A percentile compares a stretch with the other conserved stretches of the same genome.
Evolutionary conservation across 352 stramenopile species (phyloP).

Genomic region (Thraustochytrium striatum): DNA sequence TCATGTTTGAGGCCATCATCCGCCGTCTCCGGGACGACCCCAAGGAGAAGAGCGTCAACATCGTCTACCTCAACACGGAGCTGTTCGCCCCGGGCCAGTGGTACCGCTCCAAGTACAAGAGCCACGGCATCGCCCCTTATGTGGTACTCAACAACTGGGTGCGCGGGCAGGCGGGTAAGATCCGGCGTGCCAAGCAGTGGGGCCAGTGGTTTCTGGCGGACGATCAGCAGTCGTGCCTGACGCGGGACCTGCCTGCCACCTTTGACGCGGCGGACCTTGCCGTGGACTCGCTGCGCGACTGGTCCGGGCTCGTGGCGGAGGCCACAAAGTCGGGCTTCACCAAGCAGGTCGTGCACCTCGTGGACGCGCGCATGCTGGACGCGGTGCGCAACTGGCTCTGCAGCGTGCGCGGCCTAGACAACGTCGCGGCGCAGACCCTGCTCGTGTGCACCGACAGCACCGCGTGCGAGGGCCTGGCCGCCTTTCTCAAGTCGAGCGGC

Average conservation of each 20-base stretch:
- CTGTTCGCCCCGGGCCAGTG: neutral
- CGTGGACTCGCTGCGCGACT: neutral
- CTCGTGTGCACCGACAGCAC: no score
- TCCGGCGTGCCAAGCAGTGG: neutral
- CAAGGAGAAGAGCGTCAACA: neutral
- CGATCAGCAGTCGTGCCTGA: neutral
- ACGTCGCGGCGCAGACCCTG: no score
- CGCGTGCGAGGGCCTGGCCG: no score
- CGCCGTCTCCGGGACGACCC: neutral
- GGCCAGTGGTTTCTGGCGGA: neutral
- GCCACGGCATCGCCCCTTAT: neutral
- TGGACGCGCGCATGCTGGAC: neutral
- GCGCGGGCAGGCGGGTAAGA: neutral
- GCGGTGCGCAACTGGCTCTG: neutral
- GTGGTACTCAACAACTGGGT: slow-evolving; percentile 23
- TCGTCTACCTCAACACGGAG: neutral
- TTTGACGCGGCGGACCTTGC: neutral
- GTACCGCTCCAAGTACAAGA: neutral
- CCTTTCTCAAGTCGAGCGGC: no score
- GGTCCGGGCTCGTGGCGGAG: neutral
- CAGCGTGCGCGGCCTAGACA: neutral
- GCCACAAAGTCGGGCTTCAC: neutral
- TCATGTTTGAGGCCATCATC: neutral
- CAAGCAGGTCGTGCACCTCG: neutral
- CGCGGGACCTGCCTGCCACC: neutral